Conservation (phyloP, 2,329 filamentous ascomycete species). For the Cytospora leucostoma region DNA sequence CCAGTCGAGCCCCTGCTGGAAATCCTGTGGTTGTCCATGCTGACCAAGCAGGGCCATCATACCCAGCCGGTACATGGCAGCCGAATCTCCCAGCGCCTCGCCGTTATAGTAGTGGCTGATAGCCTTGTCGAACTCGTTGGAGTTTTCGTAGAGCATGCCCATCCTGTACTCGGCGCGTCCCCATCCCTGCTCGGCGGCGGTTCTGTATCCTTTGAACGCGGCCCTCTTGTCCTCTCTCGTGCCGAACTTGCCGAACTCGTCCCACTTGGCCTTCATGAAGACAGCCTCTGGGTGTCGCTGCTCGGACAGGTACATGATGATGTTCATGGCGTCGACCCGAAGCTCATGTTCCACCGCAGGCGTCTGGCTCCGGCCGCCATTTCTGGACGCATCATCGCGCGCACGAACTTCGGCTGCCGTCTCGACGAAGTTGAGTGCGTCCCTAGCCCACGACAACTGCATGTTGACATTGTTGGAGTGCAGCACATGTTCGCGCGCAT, state of each 20-base stretch:
- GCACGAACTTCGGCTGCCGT: conserved; percentile 75
- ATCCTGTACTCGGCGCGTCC: conserved; percentile 92
- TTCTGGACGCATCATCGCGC: conserved; percentile 53
- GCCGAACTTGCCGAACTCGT: conserved; percentile 96
- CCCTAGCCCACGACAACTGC: conserved; percentile 95
- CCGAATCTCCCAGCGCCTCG: conserved; percentile 79
- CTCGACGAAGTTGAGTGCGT: conserved; percentile 86
- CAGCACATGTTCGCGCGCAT: conserved; percentile 78
- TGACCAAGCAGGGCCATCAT: conserved; percentile 98
- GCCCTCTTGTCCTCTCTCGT: conserved; percentile 90
- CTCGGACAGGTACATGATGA: conserved; percentile 84
- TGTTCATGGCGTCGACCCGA: conserved; percentile 84
- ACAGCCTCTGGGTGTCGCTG: conserved; percentile 92
- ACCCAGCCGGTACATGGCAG: conserved; percentile 80
- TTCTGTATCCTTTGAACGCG: conserved; percentile 82
- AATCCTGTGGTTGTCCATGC: conserved; percentile 86
- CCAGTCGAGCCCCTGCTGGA: conserved; percentile 72
- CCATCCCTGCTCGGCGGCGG: conserved; percentile 84
- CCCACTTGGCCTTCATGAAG: conserved; percentile 94
- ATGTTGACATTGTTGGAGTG: conserved; percentile 94
- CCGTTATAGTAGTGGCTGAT: conserved; percentile 88
- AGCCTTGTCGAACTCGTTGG: conserved; percentile 88
- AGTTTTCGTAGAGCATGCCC: conserved; percentile 97
- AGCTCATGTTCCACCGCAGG: conserved; percentile 88
- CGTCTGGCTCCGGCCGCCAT: conserved; percentile 66